Evolutionary conservation across 2,329 filamentous ascomycete species (phyloP), one percentile per base, ranked within the genome.

Genomic region (Beauveria varroae): DNA sequence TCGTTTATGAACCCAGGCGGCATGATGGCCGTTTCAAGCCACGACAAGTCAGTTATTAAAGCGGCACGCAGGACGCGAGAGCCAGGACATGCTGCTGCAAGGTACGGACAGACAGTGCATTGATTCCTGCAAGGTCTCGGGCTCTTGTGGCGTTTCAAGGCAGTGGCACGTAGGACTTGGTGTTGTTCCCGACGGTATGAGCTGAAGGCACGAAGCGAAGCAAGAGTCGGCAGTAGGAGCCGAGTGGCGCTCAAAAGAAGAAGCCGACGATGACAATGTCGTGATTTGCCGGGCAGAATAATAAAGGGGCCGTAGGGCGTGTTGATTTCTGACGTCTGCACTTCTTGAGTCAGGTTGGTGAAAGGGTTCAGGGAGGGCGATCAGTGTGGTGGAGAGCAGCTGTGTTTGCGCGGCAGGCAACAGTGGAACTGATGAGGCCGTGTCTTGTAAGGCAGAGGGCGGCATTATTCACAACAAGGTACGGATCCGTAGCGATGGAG

Each of bases 81-180:
- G 20, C 20, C 14, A 44, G 14, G 22, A 30, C 30, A 40, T 18
- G 14, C 47, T 52, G 18, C 28, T 51, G 57, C 44, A 58, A 58
- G 56, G 46, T 24, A 58, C 56, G 7, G 24, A 34, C n/a, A 22
- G 24, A n/a, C 30, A 34, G n/a, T 30, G n/a, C 55, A 37, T 14
- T 16, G 24, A 49, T 14, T 22, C 8, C 26, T 51, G n/a, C 47
- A 53, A 26, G 26, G 37, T 24, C 26, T 46, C 7, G 40, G 55
- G 26, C 57, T 52, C 26, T 5, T 22, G 54, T 53, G 49, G 57
- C 37, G 57, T 51, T 59, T 58, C 56, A 51, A 49, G 30, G 55
- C 44, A 40, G 55, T 47, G 55, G 30, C 44, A 49, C 20, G 44
- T 40, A 26, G 26, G 9, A 30, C 41, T 18, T 46, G 54, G 28